phyloP scores from a whole-genome alignment of 768 basidiomycete genomes.

The Mrakia hoshinonis region DNA sequence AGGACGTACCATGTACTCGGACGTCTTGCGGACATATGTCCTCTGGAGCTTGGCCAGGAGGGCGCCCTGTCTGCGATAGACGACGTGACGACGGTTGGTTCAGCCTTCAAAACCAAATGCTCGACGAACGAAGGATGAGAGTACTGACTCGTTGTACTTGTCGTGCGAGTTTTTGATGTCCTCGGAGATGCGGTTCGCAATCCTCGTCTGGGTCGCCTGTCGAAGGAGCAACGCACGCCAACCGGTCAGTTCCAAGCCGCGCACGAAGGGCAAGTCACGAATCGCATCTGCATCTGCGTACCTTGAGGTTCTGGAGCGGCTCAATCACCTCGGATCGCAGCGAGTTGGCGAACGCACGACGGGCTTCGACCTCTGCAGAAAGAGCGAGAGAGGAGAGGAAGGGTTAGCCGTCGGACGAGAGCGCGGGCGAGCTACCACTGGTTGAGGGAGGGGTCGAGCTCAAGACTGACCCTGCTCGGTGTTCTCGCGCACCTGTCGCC shows the following conservation, averaged over 20 bases:
- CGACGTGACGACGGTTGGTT: too few relatives aligned
- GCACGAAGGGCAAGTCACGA: background rate
- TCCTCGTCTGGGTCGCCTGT: constrained; percentile 26
- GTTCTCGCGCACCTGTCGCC: constrained; percentile 26
- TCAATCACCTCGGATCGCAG: constrained; percentile 21
- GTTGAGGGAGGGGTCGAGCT: background rate
- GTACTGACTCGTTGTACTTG: constrained; percentile 10
- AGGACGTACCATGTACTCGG: background rate
- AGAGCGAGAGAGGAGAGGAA: background rate
- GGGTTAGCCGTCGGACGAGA: background rate
- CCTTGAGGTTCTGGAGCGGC: constrained; percentile 20
- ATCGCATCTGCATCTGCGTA: too few relatives aligned
- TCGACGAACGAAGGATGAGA: background rate
- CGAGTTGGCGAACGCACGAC: constrained; percentile 15
- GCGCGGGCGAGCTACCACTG: background rate
- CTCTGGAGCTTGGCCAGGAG: constrained; percentile 17
- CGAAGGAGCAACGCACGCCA: background rate
- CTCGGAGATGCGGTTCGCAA: constrained; percentile 18
- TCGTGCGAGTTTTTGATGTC: constrained; percentile 15
- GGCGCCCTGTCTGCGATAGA: background rate
- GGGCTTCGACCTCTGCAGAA: constrained; percentile 21
- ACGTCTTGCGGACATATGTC: constrained; percentile 19
- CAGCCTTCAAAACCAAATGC: background rate
- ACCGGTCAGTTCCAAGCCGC: background rate
- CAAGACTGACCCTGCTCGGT: constrained; percentile 20